Base-by-base conservation (phyloP, 1,284 basidiomycete species). In the Sphaerobolus stellatus region DNA sequence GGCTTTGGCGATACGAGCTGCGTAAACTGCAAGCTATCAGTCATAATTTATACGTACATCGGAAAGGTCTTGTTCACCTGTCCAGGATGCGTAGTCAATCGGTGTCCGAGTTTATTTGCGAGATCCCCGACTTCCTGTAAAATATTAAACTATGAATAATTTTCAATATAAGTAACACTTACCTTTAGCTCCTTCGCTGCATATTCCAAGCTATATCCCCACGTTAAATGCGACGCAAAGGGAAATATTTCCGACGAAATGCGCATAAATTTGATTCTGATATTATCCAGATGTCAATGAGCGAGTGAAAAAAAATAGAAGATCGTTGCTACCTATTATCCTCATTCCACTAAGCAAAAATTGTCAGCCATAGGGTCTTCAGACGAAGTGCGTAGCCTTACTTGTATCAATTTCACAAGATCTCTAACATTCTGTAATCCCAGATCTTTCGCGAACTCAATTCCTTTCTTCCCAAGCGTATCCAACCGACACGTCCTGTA, bases 241-340 rank as follows among this genome's bases (percentile, higher is more conserved):
- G 94, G 93, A 67, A 96, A 95, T 79, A 96, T 87, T 61, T 94
- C 91, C 4, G 88, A 91, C 0, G 92, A 94, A 61, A 96, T 70
- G 41, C 91, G 82, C 71, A 94, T 81, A 70, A 93, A 92, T 28
- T 79, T 81, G 9, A 50, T 50, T 20, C 48, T 50, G 52, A 93
- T 91, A 43, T 82, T 76, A 76, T 81, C 50, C 1, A 30, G 13
- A 48, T 24, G 41, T 14, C 52, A 25, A 14, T 16, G 16, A 31
- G 30, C 43, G 28, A 33, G 44, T 52, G 4, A 49, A 28, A 22
- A 33, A 18, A 27, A 36, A n/a, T 29, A n/a, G 48, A 38, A 43
- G 29, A 25, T 49, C 48, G 53, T 41, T 65, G 73, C 48, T 66
- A 81, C 80, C 71, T 68, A 68, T 93, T 87, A 47, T 81, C 79